Evolutionary conservation across 2,329 filamentous ascomycete species (phyloP).

Genomic region (Clarireedia sp.): DNA sequence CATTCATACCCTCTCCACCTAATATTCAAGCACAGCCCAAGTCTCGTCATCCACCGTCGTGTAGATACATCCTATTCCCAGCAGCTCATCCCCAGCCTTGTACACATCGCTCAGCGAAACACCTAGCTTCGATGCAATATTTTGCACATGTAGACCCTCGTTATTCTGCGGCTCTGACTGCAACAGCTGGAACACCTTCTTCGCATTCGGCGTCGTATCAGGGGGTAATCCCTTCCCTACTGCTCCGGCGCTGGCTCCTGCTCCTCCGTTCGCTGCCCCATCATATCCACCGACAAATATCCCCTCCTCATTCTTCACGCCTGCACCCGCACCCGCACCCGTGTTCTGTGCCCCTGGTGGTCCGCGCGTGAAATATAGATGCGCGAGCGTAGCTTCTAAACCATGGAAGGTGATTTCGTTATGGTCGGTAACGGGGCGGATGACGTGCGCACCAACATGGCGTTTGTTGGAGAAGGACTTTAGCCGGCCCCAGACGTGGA

Average conservation of each 20-base stretch:
- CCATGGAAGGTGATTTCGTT: slow-evolving; percentile 93
- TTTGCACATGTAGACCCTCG: slow-evolving; percentile 76
- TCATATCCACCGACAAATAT: slow-evolving; percentile 32
- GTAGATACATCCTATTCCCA: slow-evolving; percentile 68
- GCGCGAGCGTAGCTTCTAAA: slow-evolving; percentile 81
- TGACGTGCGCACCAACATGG: slow-evolving; percentile 70
- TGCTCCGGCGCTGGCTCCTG: slow-evolving; percentile 17
- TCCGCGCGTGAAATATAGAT: slow-evolving; percentile 74
- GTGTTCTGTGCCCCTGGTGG: slow-evolving; percentile 33
- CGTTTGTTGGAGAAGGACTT: slow-evolving; percentile 79
- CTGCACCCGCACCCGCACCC: slow-evolving; percentile 22
- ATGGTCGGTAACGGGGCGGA: slow-evolving; percentile 72
- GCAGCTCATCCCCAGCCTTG: slow-evolving; percentile 73
- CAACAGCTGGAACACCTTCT: slow-evolving; percentile 65
- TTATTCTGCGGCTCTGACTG: slow-evolving; percentile 60
- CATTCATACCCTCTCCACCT: slow-evolving; percentile 10
- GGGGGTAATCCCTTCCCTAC: slow-evolving; percentile 31
- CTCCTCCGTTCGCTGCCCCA: slow-evolving; percentile 16
- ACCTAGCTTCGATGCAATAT: slow-evolving; percentile 59
- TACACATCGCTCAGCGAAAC: slow-evolving; percentile 64
- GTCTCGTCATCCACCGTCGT: slow-evolving; percentile 90
- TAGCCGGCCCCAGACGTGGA: slow-evolving; percentile 77
- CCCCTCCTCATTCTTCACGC: slow-evolving; percentile 31
- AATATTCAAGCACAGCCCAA: slow-evolving; percentile 74
- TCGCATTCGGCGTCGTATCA: slow-evolving; percentile 45